Percentiles rank a stretch among this genome's conserved stretches.
Evolutionary conservation across 805 yeast species (phyloP).

Genomic region (Starmerella etchellsii): DNA sequence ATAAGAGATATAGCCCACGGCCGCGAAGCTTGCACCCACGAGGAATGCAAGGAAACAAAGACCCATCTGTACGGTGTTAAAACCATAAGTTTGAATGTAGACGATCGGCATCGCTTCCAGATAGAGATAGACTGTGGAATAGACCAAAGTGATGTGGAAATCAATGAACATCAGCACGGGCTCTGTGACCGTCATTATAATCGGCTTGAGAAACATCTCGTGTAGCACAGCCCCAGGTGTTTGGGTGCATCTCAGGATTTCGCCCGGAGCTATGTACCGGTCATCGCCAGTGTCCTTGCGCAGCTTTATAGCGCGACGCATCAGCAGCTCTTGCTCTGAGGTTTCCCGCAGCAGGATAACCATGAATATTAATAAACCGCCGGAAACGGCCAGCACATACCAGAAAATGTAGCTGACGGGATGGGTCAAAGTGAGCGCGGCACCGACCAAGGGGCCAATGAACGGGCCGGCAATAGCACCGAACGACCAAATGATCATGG

Average conservation of each 20-base stretch:
- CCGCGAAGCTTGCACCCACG: constrained; percentile 37
- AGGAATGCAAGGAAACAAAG: constrained; percentile 36
- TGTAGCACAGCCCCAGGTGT: constrained; percentile 4
- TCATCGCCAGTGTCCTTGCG: constrained; percentile 32
- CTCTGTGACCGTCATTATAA: constrained; percentile 36
- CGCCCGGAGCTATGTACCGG: constrained; percentile 15
- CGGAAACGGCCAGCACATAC: constrained; percentile 34
- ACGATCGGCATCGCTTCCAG: constrained; percentile 53
- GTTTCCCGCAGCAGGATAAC: constrained; percentile 39
- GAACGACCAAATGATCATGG: constrained; percentile 40
- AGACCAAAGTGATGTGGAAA: constrained; percentile 39
- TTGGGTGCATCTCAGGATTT: constrained; percentile 4
- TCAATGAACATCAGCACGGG: constrained; percentile 45
- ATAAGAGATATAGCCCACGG: constrained; percentile 7
- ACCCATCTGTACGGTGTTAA: constrained; percentile 38
- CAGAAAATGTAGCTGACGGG: constrained; percentile 46
- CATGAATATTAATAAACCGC: constrained; percentile 29
- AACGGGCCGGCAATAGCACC: constrained; percentile 46
- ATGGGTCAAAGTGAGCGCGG: constrained; percentile 35
- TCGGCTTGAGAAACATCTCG: constrained; percentile 29
- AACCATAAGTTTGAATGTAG: constrained; percentile 34
- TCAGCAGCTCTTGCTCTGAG: constrained; percentile 33
- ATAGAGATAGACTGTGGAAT: constrained; percentile 42
- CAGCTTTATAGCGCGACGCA: constrained; percentile 37
- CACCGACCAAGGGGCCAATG: constrained; percentile 46